A percentile compares a stretch with the other conserved stretches of the same genome.
Conservation (phyloP, 148 eudicot genomes). For the Linanthus parryae region DNA sequence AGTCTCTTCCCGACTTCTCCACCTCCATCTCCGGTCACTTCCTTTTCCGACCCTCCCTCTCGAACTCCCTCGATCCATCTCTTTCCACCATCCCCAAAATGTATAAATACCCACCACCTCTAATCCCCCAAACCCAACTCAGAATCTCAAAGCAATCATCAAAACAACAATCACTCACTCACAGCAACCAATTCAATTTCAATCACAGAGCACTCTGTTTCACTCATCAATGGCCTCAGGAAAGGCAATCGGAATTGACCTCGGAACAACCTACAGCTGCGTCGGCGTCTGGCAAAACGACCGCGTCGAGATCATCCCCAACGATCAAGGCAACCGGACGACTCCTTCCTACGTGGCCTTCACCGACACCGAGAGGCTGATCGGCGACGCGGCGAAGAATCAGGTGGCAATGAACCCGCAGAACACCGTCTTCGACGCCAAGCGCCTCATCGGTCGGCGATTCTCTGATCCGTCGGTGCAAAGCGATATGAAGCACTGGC, state of each 20-base stretch:
- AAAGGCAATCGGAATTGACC: conserved; percentile 14
- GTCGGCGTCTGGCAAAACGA: conserved; percentile 16
- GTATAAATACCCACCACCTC: no score
- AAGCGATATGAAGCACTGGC: conserved; percentile 18
- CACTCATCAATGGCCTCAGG: no score
- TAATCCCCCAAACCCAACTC: no score
- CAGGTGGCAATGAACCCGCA: conserved; percentile 19
- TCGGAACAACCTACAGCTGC: conserved; percentile 21
- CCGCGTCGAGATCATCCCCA: conserved; percentile 17
- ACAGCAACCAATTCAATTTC: no score
- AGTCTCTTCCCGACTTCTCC: no score
- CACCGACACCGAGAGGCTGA: conserved; percentile 15
- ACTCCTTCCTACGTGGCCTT: conserved; percentile 19
- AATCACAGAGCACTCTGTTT: no score
- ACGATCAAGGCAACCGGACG: conserved; percentile 17
- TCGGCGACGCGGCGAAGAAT: conserved; percentile 17
- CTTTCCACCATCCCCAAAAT: no score
- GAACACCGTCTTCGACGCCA: conserved; percentile 20
- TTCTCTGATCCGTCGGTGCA: conserved; percentile 11
- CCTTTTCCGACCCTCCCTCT: no score
- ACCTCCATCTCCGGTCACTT: no score
- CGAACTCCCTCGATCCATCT: no score
- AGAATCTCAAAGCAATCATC: no score
- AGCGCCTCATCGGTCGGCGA: conserved; percentile 15
- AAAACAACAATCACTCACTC: no score